These are phyloP conservation scores for Quercus aquifolioides DNA, from an alignment of 306 rosid genomes.

Conservation along the genomic window DNA sequence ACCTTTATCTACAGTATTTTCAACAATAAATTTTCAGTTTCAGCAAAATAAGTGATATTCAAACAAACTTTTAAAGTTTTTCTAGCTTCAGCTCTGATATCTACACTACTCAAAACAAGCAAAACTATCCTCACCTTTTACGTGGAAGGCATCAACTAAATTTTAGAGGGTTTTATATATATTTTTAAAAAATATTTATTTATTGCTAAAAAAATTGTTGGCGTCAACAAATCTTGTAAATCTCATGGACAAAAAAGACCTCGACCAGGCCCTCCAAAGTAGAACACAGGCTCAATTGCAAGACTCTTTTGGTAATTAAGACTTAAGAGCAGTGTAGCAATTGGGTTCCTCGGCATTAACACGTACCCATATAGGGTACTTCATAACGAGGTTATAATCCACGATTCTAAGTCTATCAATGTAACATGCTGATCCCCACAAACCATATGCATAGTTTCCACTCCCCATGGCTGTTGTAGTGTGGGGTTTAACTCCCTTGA, in stretches of 20 bases:
- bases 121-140: no score
- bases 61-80: no score
- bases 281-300: constrained; percentile 40
- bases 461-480: constrained; percentile 61
- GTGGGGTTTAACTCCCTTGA: constrained; percentile 43
- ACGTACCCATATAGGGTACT: constrained; percentile 37
- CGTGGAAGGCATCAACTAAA: no score
- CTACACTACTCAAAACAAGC: no score
- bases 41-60: no score
- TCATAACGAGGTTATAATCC: constrained; percentile 38
- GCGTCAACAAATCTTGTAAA: no score
- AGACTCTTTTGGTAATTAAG: not conserved
- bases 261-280: constrained; percentile 60
- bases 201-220: no score
- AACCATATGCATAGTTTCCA: constrained; percentile 28
- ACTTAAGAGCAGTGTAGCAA: constrained; percentile 40
- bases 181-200: no score
- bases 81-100: no score
- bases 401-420: constrained; percentile 28
- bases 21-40: no score
- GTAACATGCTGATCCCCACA: constrained; percentile 26
- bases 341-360: constrained; percentile 23
- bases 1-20: no score
- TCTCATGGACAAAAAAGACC: constrained; percentile 34
- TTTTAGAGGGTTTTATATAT: no score